A percentile compares a stretch with the other conserved stretches of the same genome.
Evolutionary conservation across 768 basidiomycete species (phyloP).

Genomic region (Lactarius sp.): DNA sequence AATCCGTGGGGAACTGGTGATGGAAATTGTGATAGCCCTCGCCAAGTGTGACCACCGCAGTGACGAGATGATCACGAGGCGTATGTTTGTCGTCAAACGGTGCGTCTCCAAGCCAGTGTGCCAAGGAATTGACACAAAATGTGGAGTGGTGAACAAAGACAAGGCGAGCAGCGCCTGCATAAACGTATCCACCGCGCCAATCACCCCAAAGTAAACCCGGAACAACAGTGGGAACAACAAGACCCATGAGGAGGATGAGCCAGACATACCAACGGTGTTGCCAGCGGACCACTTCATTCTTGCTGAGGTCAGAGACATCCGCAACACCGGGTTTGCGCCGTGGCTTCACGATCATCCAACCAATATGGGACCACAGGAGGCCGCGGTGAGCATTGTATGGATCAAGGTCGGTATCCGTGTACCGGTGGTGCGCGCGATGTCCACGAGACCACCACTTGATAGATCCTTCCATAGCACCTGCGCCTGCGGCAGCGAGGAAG

Average conservation of each 20-base stretch:
- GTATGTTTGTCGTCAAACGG: slow-evolving; percentile 96
- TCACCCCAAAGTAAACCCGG: slow-evolving; percentile 84
- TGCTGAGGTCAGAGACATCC: slow-evolving; percentile 80
- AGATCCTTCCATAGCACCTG: slow-evolving; percentile 93
- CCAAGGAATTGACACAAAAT: slow-evolving; percentile 95
- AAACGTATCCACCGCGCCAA: slow-evolving; percentile 79
- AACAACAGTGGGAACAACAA: slow-evolving; percentile 70
- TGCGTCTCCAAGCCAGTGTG: slow-evolving; percentile 91
- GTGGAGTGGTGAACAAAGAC: slow-evolving; percentile 92
- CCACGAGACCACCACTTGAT: slow-evolving; percentile 99
- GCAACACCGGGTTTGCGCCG: slow-evolving; percentile 85
- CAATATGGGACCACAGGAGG: slow-evolving; percentile 80
- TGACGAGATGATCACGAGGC: slow-evolving; percentile 83
- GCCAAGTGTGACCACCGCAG: slow-evolving; percentile 86
- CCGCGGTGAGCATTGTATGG: slow-evolving; percentile 93
- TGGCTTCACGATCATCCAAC: slow-evolving; percentile 93
- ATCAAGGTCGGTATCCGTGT: slow-evolving; percentile 96
- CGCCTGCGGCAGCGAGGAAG: slow-evolving; percentile 74
- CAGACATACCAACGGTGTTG: slow-evolving; percentile 77
- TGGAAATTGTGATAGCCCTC: slow-evolving; percentile 99
- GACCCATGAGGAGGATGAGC: slow-evolving; percentile 64
- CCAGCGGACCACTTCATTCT: slow-evolving; percentile 78
- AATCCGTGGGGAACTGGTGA: slow-evolving; percentile 96
- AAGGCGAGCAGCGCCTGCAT: slow-evolving; percentile 73
- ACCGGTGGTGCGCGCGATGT: slow-evolving; percentile 95